Evolutionary conservation across 441 rosid genomes (phyloP).

Genomic region (Croton setiger): DNA sequence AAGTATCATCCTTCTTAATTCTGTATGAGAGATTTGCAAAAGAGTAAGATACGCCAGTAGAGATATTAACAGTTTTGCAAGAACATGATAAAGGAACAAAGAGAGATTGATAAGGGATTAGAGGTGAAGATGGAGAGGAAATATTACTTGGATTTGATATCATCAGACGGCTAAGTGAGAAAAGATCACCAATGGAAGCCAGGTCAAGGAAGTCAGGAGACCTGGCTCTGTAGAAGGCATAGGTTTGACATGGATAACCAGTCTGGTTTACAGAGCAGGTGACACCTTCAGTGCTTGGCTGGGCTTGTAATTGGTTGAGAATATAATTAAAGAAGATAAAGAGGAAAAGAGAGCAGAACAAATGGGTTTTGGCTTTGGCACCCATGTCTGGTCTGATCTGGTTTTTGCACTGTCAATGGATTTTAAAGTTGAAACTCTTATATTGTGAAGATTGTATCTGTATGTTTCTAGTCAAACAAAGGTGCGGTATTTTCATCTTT

Average conservation of each 20-base stretch:
- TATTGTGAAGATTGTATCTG: too few species aligned
- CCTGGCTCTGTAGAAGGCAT: slow-evolving; percentile 45
- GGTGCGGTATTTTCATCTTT: background rate
- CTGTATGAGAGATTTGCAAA: slow-evolving; percentile 48
- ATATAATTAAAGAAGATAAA: slow-evolving; percentile 7
- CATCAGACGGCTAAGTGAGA: slow-evolving; percentile 51
- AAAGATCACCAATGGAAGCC: slow-evolving; percentile 60
- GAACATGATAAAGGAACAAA: slow-evolving; percentile 56
- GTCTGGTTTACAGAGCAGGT: slow-evolving; percentile 37
- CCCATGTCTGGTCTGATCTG: slow-evolving; percentile 18
- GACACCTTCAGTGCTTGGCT: slow-evolving; percentile 45
- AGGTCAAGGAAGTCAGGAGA: slow-evolving; percentile 46
- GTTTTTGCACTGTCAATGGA: background rate
- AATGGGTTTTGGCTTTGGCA: slow-evolving; percentile 13
- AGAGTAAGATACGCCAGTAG: slow-evolving; percentile 38
- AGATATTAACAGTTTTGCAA: slow-evolving; percentile 34
- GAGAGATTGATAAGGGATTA: slow-evolving; percentile 41
- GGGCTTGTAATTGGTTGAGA: slow-evolving; percentile 26
- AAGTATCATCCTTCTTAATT: slow-evolving; percentile 38
- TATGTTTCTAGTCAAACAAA: background rate
- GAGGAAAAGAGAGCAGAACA: slow-evolving; percentile 19
- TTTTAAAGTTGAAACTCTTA: background rate
- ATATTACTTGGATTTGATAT: slow-evolving; percentile 63
- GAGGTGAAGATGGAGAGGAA: slow-evolving; percentile 44
- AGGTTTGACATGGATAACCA: slow-evolving; percentile 48